Base-by-base conservation (phyloP, 192 early-diverging fungal species). In the Backusella sp. region DNA sequence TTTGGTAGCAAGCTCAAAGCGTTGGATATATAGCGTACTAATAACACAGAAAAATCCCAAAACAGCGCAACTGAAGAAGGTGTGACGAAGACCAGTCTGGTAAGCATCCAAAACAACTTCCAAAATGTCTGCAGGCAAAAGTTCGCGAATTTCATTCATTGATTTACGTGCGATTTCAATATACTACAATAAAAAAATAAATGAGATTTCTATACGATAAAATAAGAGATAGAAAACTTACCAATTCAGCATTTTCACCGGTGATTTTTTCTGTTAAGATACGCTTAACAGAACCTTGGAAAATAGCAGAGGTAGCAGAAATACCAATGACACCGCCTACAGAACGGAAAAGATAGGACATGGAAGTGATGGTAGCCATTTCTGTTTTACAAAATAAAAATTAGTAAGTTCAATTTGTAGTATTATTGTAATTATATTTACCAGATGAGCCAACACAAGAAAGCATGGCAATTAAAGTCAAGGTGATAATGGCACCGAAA, bases 291-390 rank as follows among this genome's bases (percentile, higher is more conserved):
- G 80, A 37, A 70, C 69, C 74, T 65, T 86, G 85, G 75, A 85
- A 77, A 56, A 81, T 78, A 26, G 82, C 84, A n/a, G 83, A 84
- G 9, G 80, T 82, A 66, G 85, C 77, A 9, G 87, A 85, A 9
- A 91, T 79, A 71, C 88, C 88, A 49, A 91, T 73, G n/a, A 89
- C 88, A 70, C 86, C 84, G 15, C 90, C 89, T 39, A 84, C 76
- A n/a, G 74, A 79, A 72, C 85, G 82, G 52, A 87, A 76, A 46
- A 91, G 82, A 74, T 85, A 84, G 30, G 84, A 84, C 32, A 86
- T 78, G 28, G 85, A 80, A 17, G 86, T 88, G 39, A 85, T 83
- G 2, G 83, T 83, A 56, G 88, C 88, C 77, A 87, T 84, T 70
- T 89, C 87, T 80, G 72, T 56, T 52, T 88, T 86, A 77, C 76